phyloP scores from a whole-genome alignment of 2,329 filamentous ascomycete genomes.

The Ophiosphaerella korrae region DNA sequence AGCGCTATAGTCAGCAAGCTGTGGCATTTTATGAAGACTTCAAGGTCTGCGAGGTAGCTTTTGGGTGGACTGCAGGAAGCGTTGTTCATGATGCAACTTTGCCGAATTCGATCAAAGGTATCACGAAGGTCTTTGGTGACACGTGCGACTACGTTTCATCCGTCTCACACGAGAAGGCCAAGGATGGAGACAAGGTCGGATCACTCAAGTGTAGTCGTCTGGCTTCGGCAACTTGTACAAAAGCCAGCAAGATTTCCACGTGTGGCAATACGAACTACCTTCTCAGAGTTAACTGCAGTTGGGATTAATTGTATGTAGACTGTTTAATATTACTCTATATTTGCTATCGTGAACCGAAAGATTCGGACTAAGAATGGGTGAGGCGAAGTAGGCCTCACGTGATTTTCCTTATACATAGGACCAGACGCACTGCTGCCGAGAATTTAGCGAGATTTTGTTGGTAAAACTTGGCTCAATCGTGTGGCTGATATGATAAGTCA shows the following conservation, averaged over 20 bases:
- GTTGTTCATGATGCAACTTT: neutral
- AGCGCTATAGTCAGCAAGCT: neutral
- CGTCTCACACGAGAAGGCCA: neutral
- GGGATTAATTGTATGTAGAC: neutral
- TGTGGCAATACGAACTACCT: neutral
- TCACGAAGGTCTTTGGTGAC: conserved; percentile 9
- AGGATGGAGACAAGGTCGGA: neutral
- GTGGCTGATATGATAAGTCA: too few species aligned
- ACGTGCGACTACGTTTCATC: conserved; percentile 6
- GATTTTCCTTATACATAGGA: too few species aligned
- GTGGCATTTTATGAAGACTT: conserved; percentile 4
- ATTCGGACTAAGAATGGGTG: too few species aligned
- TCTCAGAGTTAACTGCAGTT: neutral
- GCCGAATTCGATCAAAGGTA: conserved; percentile 6
- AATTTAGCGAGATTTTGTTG: too few species aligned
- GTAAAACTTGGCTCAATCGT: too few species aligned
- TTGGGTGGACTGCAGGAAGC: conserved; percentile 1
- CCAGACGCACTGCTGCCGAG: too few species aligned
- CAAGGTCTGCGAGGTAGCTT: conserved; percentile 1
- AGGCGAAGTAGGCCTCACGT: too few species aligned
- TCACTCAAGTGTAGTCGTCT: neutral
- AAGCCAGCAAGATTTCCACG: neutral
- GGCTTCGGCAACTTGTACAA: conserved; percentile 1
- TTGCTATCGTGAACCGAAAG: too few species aligned
- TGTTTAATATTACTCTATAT: too few species aligned